Evolutionary conservation across 139 green algal genomes (phyloP).

Genomic region (Coelastrella sp.): DNA sequence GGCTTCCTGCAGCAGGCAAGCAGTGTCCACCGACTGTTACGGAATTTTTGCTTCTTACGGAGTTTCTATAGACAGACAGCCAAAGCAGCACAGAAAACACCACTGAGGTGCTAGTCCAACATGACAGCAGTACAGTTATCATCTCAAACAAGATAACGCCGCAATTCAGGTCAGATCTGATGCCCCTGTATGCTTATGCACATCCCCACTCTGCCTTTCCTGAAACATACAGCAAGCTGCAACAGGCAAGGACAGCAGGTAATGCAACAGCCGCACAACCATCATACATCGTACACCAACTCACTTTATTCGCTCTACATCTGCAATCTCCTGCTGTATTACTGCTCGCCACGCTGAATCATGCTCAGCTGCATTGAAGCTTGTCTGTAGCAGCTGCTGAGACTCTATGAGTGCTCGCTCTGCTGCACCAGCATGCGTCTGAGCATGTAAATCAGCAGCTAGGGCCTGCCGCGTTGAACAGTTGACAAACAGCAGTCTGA

Average conservation of each 20-base stretch:
- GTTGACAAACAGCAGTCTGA: background rate
- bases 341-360: slow-evolving; percentile 22
- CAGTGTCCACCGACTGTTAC: background rate
- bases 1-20: slow-evolving; percentile 28
- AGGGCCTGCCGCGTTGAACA: background rate
- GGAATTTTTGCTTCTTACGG: background rate
- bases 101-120: too few relatives aligned
- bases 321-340: slow-evolving; percentile 37
- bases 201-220: too few relatives aligned
- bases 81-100: background rate
- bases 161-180: too few relatives aligned
- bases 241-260: background rate
- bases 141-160: too few relatives aligned
- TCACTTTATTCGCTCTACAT: slow-evolving; percentile 40
- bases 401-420: slow-evolving; percentile 3
- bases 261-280: background rate
- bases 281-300: background rate
- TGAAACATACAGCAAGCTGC: background rate
- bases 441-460: slow-evolving; percentile 16
- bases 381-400: slow-evolving; percentile 18
- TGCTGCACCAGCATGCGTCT: slow-evolving; percentile 20
- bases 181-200: too few relatives aligned
- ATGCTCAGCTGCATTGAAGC: slow-evolving; percentile 22
- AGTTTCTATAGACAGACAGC: background rate
- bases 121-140: too few relatives aligned